Conservation (phyloP, 176 grass and related monocot genomes). For the Eragrostis nindensis region DNA sequence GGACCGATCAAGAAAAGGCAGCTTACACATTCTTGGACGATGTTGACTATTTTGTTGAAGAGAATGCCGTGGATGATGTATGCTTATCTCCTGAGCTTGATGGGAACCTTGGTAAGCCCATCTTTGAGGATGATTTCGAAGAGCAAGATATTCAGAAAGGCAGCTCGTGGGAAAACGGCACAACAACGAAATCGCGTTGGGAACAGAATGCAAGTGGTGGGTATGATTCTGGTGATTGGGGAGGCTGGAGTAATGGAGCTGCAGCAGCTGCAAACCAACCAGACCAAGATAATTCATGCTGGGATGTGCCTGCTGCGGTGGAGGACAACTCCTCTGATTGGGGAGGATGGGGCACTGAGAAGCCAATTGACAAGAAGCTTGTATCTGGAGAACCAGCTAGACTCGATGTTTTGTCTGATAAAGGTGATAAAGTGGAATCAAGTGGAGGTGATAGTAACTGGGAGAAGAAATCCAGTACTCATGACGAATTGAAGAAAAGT, state of each 20-base stretch:
- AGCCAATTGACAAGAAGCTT: slow-evolving; percentile 37
- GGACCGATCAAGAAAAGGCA: slow-evolving; percentile 60
- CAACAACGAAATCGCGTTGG: slow-evolving; percentile 42
- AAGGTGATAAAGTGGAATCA: slow-evolving; percentile 20
- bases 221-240: slow-evolving; percentile 62
- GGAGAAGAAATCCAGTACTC: slow-evolving; percentile 12
- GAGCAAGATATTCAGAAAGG: slow-evolving; percentile 50
- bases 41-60: slow-evolving; percentile 78
- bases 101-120: slow-evolving; percentile 58
- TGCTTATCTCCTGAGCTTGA: slow-evolving; percentile 82
- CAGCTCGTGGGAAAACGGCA: slow-evolving; percentile 45
- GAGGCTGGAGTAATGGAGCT: slow-evolving; percentile 59
- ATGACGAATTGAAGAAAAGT: not conserved
- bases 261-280: slow-evolving; percentile 44
- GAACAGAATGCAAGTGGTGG: slow-evolving; percentile 51
- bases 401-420: slow-evolving; percentile 44
- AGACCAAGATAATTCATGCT: slow-evolving; percentile 52
- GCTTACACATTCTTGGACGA: slow-evolving; percentile 64
- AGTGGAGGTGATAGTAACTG: slow-evolving; percentile 26
- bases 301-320: slow-evolving; percentile 33
- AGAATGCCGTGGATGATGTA: slow-evolving; percentile 51
- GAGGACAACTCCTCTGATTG: slow-evolving; percentile 43
- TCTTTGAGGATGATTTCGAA: slow-evolving; percentile 76
- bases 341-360: slow-evolving; percentile 56
- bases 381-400: slow-evolving; percentile 26